Evolutionary conservation across 2,329 filamentous ascomycete genomes (phyloP).

Genomic region (Xylariomycetidae sp.): DNA sequence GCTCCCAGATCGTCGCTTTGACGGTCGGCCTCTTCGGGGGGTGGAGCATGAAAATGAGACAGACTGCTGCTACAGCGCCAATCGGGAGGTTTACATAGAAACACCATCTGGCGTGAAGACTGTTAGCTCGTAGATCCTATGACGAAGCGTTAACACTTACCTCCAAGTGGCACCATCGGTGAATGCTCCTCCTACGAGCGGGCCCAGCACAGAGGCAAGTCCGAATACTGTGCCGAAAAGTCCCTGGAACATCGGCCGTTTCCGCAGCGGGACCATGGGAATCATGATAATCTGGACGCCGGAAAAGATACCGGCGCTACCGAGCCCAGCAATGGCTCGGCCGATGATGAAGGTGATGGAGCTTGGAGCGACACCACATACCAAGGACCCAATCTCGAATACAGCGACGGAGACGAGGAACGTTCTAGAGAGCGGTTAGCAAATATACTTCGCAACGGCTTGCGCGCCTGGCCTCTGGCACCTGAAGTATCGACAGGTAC

Average conservation of each 20-base stretch:
- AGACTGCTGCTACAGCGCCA: slow-evolving; percentile 43
- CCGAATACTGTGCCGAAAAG: slow-evolving; percentile 51
- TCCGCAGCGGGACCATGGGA: slow-evolving; percentile 52
- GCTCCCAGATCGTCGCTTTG: slow-evolving; percentile 27
- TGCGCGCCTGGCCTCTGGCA: too few relatives aligned
- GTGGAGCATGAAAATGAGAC: slow-evolving; percentile 43
- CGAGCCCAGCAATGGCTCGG: slow-evolving; percentile 50
- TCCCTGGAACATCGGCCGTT: slow-evolving; percentile 52
- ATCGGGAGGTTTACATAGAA: slow-evolving; percentile 55
- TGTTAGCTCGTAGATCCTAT: slow-evolving; percentile 9
- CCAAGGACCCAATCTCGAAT: slow-evolving; percentile 47
- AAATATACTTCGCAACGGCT: slow-evolving; percentile 2
- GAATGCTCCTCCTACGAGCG: slow-evolving; percentile 48
- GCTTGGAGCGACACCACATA: slow-evolving; percentile 47
- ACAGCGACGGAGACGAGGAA: slow-evolving; percentile 43
- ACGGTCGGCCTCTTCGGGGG: slow-evolving; percentile 25
- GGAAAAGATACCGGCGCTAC: slow-evolving; percentile 51
- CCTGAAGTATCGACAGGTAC: slow-evolving; percentile 31
- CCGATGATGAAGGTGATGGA: slow-evolving; percentile 50
- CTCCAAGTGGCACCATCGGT: slow-evolving; percentile 43
- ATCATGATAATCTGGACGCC: slow-evolving; percentile 52
- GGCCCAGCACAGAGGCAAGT: slow-evolving; percentile 47
- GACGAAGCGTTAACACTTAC: slow-evolving; percentile 13
- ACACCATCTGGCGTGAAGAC: slow-evolving; percentile 35
- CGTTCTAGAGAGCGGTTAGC: slow-evolving; percentile 21